Evolutionary conservation across 176 grass and related monocot genomes (phyloP).

Genomic region (Aegilops umbellulata): DNA sequence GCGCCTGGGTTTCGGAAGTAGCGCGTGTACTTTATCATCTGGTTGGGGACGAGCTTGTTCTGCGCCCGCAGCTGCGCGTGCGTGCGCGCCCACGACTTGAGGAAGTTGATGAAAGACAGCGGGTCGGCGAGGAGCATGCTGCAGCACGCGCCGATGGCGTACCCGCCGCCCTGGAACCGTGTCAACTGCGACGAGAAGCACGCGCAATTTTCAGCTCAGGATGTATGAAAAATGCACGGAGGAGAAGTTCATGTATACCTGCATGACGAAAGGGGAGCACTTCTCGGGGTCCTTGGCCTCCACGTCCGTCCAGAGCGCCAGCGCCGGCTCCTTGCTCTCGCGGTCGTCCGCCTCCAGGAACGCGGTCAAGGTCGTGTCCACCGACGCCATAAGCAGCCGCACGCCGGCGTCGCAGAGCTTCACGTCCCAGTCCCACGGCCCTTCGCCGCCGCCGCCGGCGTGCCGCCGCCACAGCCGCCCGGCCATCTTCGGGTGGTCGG

Average conservation of each 20-base stretch:
- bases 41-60: slow-evolving; percentile 21
- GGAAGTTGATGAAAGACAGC: slow-evolving; percentile 47
- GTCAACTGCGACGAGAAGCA: slow-evolving; percentile 43
- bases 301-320: slow-evolving; percentile 58
- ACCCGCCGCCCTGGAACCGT: slow-evolving; percentile 55
- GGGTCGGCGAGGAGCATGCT: slow-evolving; percentile 64
- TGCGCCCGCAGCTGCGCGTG: slow-evolving; percentile 43
- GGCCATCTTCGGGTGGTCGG: slow-evolving; percentile 58
- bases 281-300: slow-evolving; percentile 48
- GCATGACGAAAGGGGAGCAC: slow-evolving; percentile 56
- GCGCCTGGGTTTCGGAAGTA: slow-evolving; percentile 47
- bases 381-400: slow-evolving; percentile 63
- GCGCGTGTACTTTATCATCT: slow-evolving; percentile 45
- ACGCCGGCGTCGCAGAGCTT: slow-evolving; percentile 69
- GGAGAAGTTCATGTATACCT: slow-evolving; percentile 28
- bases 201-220: background rate
- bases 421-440: slow-evolving; percentile 82
- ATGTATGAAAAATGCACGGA: background rate
- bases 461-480: slow-evolving; percentile 56
- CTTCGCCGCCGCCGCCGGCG: background rate
- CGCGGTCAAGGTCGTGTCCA: slow-evolving; percentile 40
- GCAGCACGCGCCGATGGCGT: slow-evolving; percentile 58
- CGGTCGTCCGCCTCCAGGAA: slow-evolving; percentile 45
- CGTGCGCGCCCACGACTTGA: slow-evolving; percentile 54
- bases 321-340: slow-evolving; percentile 28